phyloP scores from a whole-genome alignment of 805 yeast genomes.

The Kazachstania kunashirensis region DNA sequence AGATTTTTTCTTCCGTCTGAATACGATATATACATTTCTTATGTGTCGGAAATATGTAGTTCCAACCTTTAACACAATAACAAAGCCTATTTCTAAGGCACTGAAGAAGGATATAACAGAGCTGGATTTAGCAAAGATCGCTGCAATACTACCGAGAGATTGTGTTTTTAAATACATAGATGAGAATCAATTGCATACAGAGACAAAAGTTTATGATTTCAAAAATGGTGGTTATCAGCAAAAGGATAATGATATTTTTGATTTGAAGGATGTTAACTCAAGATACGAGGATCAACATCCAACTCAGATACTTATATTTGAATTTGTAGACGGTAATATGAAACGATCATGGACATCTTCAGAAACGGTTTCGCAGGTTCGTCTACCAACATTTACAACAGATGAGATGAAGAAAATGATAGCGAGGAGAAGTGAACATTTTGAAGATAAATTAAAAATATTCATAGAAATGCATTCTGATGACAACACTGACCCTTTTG shows the following conservation, averaged over 20 bases:
- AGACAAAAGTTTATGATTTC: conserved; percentile 31
- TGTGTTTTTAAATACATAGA: conserved; percentile 69
- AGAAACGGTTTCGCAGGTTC: conserved; percentile 33
- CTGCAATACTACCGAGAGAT: conserved; percentile 55
- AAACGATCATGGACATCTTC: conserved; percentile 40
- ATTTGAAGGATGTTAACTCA: conserved; percentile 34
- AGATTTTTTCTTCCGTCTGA: conserved; percentile 41
- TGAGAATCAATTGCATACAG: conserved; percentile 49
- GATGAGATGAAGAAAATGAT: conserved; percentile 55
- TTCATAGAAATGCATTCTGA: conserved; percentile 29
- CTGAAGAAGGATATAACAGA: conserved; percentile 36
- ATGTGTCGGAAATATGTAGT: conserved; percentile 51
- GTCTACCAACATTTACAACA: conserved; percentile 41
- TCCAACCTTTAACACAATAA: conserved; percentile 46
- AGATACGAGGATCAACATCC: conserved; percentile 28
- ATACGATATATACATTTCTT: conserved; percentile 54
- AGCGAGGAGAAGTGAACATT: conserved; percentile 44
- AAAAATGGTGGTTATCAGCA: conserved; percentile 44
- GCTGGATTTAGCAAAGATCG: conserved; percentile 56
- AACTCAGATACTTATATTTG: conserved; percentile 58
- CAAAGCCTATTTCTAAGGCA: conserved; percentile 42
- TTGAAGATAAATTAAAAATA: conserved; percentile 32
- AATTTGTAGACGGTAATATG: conserved; percentile 60
- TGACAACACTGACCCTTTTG: conserved; percentile 33
- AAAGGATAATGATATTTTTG: conserved; percentile 44